phyloP scores from a whole-genome alignment of 2,329 filamentous ascomycete species.

The Arthrobotrys entomopaga region DNA sequence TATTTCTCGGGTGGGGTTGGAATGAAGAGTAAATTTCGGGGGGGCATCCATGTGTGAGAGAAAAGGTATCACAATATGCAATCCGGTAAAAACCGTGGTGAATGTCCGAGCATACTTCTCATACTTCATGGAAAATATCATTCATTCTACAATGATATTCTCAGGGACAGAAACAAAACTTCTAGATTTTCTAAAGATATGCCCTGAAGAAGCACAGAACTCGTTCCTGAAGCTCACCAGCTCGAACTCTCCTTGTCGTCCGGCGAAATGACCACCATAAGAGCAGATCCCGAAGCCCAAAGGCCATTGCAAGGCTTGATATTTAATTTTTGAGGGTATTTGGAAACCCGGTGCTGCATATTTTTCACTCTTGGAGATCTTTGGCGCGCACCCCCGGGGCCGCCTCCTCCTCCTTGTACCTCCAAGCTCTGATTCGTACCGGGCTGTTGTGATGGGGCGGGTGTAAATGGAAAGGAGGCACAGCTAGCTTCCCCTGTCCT shows the following conservation, averaged over 20 bases:
- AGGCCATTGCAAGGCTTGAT: too few species aligned
- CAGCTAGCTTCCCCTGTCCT: conserved; percentile 7
- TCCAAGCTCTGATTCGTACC: conserved; percentile 11
- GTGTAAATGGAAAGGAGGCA: conserved; percentile 48
- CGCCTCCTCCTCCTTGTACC: conserved; percentile 16
- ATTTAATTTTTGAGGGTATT: conserved; percentile 17
- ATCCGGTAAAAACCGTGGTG: conserved; percentile 39
- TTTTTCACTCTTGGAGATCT: conserved; percentile 27
- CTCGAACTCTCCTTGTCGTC: not conserved
- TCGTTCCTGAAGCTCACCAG: conserved; percentile 9
- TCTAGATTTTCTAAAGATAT: conserved; percentile 5
- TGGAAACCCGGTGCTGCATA: conserved; percentile 23
- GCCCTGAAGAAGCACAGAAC: conserved; percentile 4
- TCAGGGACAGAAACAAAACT: conserved; percentile 19
- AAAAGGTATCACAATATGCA: conserved; percentile 53
- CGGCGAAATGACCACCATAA: conserved; percentile 3
- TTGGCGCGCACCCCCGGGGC: conserved; percentile 48
- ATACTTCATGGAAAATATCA: conserved; percentile 11
- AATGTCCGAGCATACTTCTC: conserved; percentile 17
- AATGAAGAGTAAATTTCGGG: conserved; percentile 24
- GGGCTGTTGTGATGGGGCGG: conserved; percentile 3
- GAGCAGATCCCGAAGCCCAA: conserved; percentile 43
- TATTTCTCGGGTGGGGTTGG: conserved; percentile 41
- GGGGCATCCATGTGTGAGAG: conserved; percentile 28
- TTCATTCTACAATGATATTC: conserved; percentile 21